phyloP scores from a whole-genome alignment of 352 stramenopile genomes.

The Phytopythium helicoides region DNA sequence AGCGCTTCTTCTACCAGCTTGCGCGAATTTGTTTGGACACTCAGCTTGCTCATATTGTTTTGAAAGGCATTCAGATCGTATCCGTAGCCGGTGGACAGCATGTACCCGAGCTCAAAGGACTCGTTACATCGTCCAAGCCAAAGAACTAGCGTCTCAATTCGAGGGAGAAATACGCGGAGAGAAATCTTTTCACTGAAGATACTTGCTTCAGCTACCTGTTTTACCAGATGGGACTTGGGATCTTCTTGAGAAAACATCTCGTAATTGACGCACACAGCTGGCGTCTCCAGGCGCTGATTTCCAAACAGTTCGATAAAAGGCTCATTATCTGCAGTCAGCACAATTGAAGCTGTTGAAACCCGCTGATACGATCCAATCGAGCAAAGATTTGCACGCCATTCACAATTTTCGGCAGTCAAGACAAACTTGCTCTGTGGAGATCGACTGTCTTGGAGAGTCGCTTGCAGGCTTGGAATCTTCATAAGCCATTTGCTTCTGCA shows the following conservation, averaged over 20 bases:
- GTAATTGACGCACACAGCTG: conserved; percentile 41
- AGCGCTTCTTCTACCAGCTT: conserved; percentile 28
- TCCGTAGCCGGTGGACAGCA: conserved; percentile 61
- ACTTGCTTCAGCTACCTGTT: conserved; percentile 9
- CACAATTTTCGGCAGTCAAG: conserved; percentile 1
- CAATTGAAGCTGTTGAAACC: conserved; percentile 9
- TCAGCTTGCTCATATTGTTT: conserved; percentile 51
- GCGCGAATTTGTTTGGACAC: conserved; percentile 13
- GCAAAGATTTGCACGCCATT: conserved; percentile 6
- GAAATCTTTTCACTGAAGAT: conserved; percentile 24
- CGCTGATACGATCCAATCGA: conserved; percentile 7
- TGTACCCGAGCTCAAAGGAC: conserved; percentile 54
- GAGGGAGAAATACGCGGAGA: conserved; percentile 42
- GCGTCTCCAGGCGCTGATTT: conserved; percentile 30
- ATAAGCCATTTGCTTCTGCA: conserved; percentile 7
- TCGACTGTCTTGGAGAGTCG: background rate
- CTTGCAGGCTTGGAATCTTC: conserved; percentile 1
- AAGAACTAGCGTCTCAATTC: conserved; percentile 30
- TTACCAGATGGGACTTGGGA: background rate
- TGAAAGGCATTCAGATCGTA: conserved; percentile 57
- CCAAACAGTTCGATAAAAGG: conserved; percentile 34
- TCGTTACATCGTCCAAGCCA: conserved; percentile 42
- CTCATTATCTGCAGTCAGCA: conserved; percentile 27
- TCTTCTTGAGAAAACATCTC: conserved; percentile 15
- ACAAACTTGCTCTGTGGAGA: background rate